Evolutionary conservation across 768 basidiomycete species (phyloP).

Genomic region (Boletales sp.): DNA sequence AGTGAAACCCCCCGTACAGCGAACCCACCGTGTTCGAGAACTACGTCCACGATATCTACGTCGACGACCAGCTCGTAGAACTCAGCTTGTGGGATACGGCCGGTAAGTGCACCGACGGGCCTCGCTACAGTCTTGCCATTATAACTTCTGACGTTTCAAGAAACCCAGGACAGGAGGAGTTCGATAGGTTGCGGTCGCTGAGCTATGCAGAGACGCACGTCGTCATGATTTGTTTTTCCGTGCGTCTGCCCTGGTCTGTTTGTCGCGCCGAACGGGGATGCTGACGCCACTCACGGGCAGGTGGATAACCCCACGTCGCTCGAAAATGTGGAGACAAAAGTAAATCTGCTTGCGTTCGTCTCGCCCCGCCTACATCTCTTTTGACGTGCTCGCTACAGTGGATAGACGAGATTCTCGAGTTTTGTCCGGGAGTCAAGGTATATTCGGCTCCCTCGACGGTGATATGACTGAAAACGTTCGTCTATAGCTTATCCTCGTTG

Average conservation of each 20-base stretch:
- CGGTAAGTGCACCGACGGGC: conserved; percentile 43
- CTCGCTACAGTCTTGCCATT: conserved; percentile 2
- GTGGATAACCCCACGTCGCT: conserved; percentile 93
- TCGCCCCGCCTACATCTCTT: neutral
- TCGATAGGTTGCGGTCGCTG: conserved; percentile 89
- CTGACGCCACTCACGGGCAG: conserved; percentile 32
- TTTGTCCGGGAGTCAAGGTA: conserved; percentile 94
- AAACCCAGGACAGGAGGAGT: conserved; percentile 84
- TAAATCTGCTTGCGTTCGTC: conserved; percentile 21
- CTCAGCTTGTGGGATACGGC: conserved; percentile 98
- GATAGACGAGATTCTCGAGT: conserved; percentile 89
- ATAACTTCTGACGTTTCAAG: conserved; percentile 33
- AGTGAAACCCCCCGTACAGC: conserved; percentile 34
- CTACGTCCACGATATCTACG: conserved; percentile 84
- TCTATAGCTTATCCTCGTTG: conserved; percentile 77
- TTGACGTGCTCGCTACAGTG: conserved; percentile 50
- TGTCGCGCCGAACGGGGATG: neutral
- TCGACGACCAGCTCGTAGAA: conserved; percentile 87
- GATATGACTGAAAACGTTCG: conserved; percentile 4
- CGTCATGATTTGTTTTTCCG: conserved; percentile 94
- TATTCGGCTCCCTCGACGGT: conserved; percentile 7
- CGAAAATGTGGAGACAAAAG: conserved; percentile 95
- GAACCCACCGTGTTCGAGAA: conserved; percentile 98
- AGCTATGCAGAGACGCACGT: conserved; percentile 97
- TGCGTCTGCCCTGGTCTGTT: conserved; percentile 31